phyloP scores from a whole-genome alignment of 2,329 filamentous ascomycete species.

The Stemphylium lycopersici region DNA sequence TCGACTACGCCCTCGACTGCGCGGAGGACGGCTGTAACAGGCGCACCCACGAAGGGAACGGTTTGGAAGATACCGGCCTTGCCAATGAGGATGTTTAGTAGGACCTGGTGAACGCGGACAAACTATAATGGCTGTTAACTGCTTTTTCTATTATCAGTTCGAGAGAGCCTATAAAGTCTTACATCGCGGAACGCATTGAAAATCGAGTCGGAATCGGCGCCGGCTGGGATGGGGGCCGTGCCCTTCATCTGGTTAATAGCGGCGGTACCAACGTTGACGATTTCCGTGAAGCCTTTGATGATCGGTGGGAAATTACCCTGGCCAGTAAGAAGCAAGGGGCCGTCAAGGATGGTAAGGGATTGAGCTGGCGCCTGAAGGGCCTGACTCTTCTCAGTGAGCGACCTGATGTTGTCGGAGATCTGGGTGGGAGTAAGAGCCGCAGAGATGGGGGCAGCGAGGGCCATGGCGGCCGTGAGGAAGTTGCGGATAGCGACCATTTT shows the following conservation, averaged over 20 bases:
- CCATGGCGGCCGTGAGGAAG: constrained; percentile 19
- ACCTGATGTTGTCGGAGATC: constrained; percentile 14
- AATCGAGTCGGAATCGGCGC: constrained; percentile 5
- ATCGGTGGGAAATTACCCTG: constrained; percentile 17
- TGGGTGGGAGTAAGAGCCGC: constrained; percentile 13
- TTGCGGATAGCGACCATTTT: constrained; percentile 25
- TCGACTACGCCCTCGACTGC: constrained; percentile 22
- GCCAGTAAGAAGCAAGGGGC: constrained; percentile 15
- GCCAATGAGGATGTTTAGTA: constrained; percentile 26
- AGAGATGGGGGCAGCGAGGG: constrained; percentile 15
- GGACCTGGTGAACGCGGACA: constrained; percentile 21
- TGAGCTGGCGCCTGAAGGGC: constrained; percentile 19
- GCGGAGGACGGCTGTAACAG: constrained; percentile 20
- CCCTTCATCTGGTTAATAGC: constrained; percentile 15
- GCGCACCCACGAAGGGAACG: constrained; percentile 19
- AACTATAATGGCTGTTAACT: constrained; percentile 11
- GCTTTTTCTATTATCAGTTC: too few relatives aligned
- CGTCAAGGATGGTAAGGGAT: constrained; percentile 15
- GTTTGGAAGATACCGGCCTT: constrained; percentile 21
- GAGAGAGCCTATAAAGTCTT: neutral
- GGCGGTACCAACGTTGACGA: constrained; percentile 10
- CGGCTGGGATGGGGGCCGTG: constrained; percentile 4
- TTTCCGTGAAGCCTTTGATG: constrained; percentile 19
- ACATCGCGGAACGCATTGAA: constrained; percentile 24
- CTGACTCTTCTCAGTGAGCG: constrained; percentile 15